These are phyloP conservation scores for Emiliania huxleyi DNA, from an alignment of 78 protist species.

Conservation along the genomic window DNA sequence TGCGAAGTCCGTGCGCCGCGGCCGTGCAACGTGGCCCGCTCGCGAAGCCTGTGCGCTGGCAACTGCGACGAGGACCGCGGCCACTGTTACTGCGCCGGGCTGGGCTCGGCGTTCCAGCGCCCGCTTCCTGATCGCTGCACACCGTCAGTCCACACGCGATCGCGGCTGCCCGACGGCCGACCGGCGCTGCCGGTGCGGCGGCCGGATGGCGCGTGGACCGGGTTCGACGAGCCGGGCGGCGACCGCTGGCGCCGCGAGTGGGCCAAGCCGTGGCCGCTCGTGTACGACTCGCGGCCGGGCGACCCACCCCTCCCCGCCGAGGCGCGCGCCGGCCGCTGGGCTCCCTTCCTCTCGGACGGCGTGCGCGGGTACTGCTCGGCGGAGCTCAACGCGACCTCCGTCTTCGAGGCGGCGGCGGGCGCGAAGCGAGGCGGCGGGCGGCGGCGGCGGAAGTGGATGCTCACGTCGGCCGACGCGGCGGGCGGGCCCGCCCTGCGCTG, in stretches of 20 bases:
- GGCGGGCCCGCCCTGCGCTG: no score
- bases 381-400: no score
- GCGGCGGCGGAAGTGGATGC: neutral
- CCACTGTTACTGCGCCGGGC: neutral
- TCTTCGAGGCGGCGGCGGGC: no score
- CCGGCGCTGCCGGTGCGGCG: neutral
- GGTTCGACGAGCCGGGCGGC: neutral
- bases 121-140: neutral
- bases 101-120: neutral
- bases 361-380: no score
- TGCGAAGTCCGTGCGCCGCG: neutral
- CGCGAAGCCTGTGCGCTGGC: neutral
- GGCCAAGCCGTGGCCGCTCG: neutral
- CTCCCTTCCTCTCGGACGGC: no score
- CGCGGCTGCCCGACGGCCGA: constrained; percentile 3
- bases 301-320: neutral
- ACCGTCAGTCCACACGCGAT: neutral
- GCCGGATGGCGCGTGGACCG: neutral
- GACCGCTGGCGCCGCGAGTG: neutral
- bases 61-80: constrained; percentile 15
- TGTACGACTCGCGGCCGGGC: neutral
- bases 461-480: neutral
- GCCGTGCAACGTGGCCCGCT: neutral
- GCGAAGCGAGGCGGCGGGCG: no score
- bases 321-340: no score